A percentile compares a stretch with the other conserved stretches of the same genome.
phyloP scores from a whole-genome alignment of 2,329 filamentous ascomycete species.

The Lasiodiplodia theobromae region DNA sequence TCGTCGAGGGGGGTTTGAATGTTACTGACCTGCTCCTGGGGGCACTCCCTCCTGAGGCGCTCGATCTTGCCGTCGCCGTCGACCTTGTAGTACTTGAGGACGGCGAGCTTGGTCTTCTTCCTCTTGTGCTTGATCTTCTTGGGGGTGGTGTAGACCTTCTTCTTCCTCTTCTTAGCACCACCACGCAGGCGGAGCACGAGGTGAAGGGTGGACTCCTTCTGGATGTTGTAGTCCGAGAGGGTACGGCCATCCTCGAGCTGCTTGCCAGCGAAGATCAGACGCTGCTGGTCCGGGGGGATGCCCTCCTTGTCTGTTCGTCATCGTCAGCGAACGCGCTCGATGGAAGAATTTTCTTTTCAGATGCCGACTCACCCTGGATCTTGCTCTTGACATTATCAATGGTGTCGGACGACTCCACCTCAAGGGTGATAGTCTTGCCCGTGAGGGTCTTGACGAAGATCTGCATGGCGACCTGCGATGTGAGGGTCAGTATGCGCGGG shows the following conservation, averaged over 20 bases:
- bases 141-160: constrained; percentile 99
- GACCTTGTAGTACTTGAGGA: constrained; percentile 99
- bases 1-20: constrained; percentile 45
- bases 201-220: constrained; percentile 99
- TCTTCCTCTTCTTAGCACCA: constrained; percentile 98
- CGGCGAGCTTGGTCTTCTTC: constrained; percentile 99
- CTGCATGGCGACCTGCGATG: constrained; percentile 51
- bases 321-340: constrained; percentile 38
- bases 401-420: constrained; percentile 99
- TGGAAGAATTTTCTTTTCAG: background rate
- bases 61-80: constrained; percentile 99
- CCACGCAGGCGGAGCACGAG: constrained; percentile 97
- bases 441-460: constrained; percentile 74
- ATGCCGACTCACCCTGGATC: constrained; percentile 67
- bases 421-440: constrained; percentile 99
- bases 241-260: constrained; percentile 99
- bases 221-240: constrained; percentile 99
- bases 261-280: constrained; percentile 99
- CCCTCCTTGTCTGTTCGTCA: constrained; percentile 92
- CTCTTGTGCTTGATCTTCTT: constrained; percentile 99
- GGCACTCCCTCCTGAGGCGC: constrained; percentile 98
- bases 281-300: constrained; percentile 98
- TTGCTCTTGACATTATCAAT: constrained; percentile 99
- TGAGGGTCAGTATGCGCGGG: constrained; percentile 19
- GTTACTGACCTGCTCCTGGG: constrained; percentile 75